A percentile compares a stretch with the other conserved stretches of the same genome.
Evolutionary conservation across 2,329 filamentous ascomycete species (phyloP).

Genomic region (Talaromyces sp.): DNA sequence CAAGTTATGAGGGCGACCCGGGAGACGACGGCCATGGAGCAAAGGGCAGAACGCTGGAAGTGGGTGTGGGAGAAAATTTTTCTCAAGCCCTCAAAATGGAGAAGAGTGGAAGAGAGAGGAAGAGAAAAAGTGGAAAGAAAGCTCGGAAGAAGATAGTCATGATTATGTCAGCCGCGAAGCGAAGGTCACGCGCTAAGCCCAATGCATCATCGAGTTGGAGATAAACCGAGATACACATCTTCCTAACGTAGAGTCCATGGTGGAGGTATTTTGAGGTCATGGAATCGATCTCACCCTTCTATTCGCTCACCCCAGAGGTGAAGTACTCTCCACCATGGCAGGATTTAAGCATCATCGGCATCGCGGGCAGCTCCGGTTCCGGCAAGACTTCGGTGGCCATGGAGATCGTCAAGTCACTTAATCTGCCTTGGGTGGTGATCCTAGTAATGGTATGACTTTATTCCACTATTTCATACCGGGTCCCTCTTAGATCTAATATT

Average conservation of each 20-base stretch:
- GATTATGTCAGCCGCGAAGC: slow-evolving; percentile 34
- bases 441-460: slow-evolving; percentile 76
- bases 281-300: slow-evolving; percentile 43
- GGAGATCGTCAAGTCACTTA: slow-evolving; percentile 85
- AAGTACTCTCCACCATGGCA: slow-evolving; percentile 96
- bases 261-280: slow-evolving; percentile 22
- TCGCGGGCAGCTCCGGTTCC: slow-evolving; percentile 93
- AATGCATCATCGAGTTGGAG: slow-evolving; percentile 18
- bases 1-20: slow-evolving; percentile 35
- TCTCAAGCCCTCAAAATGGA: slow-evolving; percentile 14
- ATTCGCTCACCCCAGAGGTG: slow-evolving; percentile 48
- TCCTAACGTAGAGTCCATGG: slow-evolving; percentile 4
- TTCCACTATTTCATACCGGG: background rate
- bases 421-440: slow-evolving; percentile 97
- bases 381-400: slow-evolving; percentile 93
- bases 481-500: slow-evolving; percentile 17
- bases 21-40: slow-evolving; percentile 38
- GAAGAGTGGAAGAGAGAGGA: slow-evolving; percentile 24
- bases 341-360: slow-evolving; percentile 92
- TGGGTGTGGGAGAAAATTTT: slow-evolving; percentile 20
- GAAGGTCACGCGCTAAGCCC: slow-evolving; percentile 36
- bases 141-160: slow-evolving; percentile 24
- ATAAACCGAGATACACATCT: slow-evolving; percentile 6
- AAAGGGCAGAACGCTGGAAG: slow-evolving; percentile 24
- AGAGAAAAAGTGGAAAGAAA: slow-evolving; percentile 7